Conservation (phyloP, 208 protist genomes). For the Trypanosoma boissoni region DNA sequence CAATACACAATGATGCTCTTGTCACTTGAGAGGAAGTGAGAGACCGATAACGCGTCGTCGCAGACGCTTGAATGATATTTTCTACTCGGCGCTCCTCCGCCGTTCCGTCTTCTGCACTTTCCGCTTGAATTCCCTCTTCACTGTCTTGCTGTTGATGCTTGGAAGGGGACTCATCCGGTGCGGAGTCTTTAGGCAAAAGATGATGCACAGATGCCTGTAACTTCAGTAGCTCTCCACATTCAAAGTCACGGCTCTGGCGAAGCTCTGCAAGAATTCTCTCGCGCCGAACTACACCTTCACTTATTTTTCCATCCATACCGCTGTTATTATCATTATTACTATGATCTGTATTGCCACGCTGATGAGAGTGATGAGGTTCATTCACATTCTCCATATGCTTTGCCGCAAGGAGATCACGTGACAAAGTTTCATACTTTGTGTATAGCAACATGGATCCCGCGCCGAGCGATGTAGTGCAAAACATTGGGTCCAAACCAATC, state of each 20-base stretch:
- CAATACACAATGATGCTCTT: too few species aligned
- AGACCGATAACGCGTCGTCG: constrained; percentile 18
- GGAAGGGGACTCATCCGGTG: not conserved
- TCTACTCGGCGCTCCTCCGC: constrained; percentile 32
- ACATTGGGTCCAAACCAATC: constrained; percentile 12
- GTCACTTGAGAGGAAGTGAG: too few species aligned
- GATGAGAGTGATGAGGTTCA: too few species aligned
- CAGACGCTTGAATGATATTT: constrained; percentile 27
- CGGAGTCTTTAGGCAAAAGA: constrained; percentile 1
- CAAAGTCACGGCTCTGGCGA: constrained; percentile 25
- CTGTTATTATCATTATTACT: too few species aligned
- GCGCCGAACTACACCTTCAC: not conserved
- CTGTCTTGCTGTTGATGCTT: not conserved
- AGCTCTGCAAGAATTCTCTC: constrained; percentile 16
- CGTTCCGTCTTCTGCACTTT: constrained; percentile 3
- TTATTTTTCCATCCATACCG: too few species aligned
- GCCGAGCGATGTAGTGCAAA: constrained; percentile 20
- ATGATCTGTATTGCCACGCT: too few species aligned
- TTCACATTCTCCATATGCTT: not conserved
- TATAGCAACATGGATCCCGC: constrained; percentile 19
- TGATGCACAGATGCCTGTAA: constrained; percentile 10
- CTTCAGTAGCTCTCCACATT: constrained; percentile 18
- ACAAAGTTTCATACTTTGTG: constrained; percentile 25
- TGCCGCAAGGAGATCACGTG: not conserved
- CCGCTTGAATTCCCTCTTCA: not conserved